Evolutionary conservation across 176 grass and related monocot genomes (phyloP).

Genomic region (Rhipidocladum racemiflorum): DNA sequence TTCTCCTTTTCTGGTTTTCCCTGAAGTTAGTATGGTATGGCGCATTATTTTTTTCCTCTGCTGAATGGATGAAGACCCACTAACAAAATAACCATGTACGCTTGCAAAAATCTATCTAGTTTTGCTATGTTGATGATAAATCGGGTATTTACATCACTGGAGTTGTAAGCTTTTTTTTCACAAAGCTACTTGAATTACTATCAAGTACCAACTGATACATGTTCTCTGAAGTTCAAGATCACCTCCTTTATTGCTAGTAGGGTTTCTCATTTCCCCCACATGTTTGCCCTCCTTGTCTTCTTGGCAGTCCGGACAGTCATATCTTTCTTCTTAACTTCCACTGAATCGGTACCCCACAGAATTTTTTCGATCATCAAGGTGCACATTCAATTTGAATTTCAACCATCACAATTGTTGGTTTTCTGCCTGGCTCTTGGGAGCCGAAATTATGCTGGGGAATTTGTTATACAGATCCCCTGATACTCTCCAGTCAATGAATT

Average conservation of each 20-base stretch:
- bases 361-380: background rate
- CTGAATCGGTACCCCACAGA: background rate
- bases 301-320: background rate
- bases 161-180: background rate
- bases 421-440: background rate
- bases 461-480: background rate
- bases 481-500: background rate
- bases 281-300: background rate
- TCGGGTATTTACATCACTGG: background rate
- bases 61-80: background rate
- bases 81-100: background rate
- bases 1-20: background rate
- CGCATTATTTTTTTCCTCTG: background rate
- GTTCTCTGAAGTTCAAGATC: background rate
- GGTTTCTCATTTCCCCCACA: background rate
- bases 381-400: background rate
- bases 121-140: background rate
- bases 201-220: background rate
- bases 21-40: background rate
- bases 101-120: background rate
- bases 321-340: background rate
- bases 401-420: background rate
- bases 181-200: background rate
- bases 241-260: background rate
- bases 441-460: background rate